These are phyloP conservation scores for Pluteus cervinus DNA, from an alignment of 768 basidiomycete genomes.

Conservation along the genomic window DNA sequence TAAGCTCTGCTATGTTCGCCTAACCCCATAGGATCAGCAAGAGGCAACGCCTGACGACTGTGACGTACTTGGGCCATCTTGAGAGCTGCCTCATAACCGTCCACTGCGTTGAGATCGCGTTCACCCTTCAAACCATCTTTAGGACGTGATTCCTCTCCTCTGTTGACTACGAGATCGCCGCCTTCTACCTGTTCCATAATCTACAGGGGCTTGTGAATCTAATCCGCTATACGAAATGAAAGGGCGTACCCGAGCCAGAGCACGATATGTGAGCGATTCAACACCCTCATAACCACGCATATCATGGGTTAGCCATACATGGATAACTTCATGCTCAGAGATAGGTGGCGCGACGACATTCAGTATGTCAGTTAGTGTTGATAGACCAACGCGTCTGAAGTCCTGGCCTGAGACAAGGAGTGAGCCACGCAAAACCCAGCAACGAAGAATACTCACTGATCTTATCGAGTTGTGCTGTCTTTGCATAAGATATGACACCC, in stretches of 20 bases:
- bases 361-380: conserved; percentile 85
- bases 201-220: conserved; percentile 29
- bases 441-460: conserved; percentile 47
- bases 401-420: conserved; percentile 64
- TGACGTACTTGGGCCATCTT: conserved; percentile 73
- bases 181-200: conserved; percentile 94
- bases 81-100: conserved; percentile 77
- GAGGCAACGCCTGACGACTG: conserved; percentile 6
- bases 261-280: conserved; percentile 88
- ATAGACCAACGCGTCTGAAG: conserved; percentile 81
- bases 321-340: conserved; percentile 95
- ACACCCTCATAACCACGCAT: conserved; percentile 97
- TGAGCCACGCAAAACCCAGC: conserved; percentile 3
- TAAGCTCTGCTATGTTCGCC: conserved; percentile 74
- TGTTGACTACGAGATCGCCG: conserved; percentile 84
- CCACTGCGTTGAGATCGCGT: conserved; percentile 77
- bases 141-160: conserved; percentile 69
- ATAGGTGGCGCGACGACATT: conserved; percentile 98
- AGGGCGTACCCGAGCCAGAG: conserved; percentile 64
- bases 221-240: conserved; percentile 1
- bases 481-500: conserved; percentile 82
- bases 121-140: conserved; percentile 45
- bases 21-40: conserved; percentile 19
- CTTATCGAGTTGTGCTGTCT: conserved; percentile 85
- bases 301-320: conserved; percentile 93